Base-by-base conservation (phyloP, 2,329 filamentous ascomycete species). In the Penicillium corylophilum region DNA sequence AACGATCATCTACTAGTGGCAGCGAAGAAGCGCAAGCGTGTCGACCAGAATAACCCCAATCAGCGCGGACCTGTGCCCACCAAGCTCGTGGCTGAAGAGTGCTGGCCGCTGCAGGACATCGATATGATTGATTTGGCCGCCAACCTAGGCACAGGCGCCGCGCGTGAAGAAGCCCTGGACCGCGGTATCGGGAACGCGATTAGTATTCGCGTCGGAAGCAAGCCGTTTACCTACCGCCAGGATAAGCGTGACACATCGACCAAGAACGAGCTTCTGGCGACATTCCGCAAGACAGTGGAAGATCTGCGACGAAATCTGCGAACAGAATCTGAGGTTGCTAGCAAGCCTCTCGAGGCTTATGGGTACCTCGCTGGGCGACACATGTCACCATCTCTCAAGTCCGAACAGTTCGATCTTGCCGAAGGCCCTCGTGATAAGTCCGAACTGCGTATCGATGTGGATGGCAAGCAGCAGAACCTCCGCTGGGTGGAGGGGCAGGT, bases 401-500 rank as follows among this genome's bases (percentile, higher is more conserved):
- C 88, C 0, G 89, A 93, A 52, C 76, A 94, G 2, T 80, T 95
- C 13, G 90, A 94, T 66, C 87, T 84, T 7, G 74, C 91, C 9
- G 90, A 90, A 1, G 84, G 86, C 56, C 85, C 88, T 63, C 90
- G 90, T 66, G 89, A 95, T 69, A 76, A 77, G 35, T 75, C 76
- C 16, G 83, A 79, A 55, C 88, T 96, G 75, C 82, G 96, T 49
- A 92, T 99, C 60, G 94, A 99, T 64, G 90, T 96, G 13, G 94
- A 97, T 64, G 94, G 94, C 44, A 95, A 95, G 65, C 92, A 96
- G 71, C 90, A 97, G 68, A 96, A 94, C 68, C 81, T 99, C 42
- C 88, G 93, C 47, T 96, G 90, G 90, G 90, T 99, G 0, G 94
- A 99, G 70, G 85, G 86, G 46, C 90, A 97, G 73, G 89, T 99